Base-by-base conservation (phyloP, 2,329 filamentous ascomycete genomes). In the Aspergillus versicolor region DNA sequence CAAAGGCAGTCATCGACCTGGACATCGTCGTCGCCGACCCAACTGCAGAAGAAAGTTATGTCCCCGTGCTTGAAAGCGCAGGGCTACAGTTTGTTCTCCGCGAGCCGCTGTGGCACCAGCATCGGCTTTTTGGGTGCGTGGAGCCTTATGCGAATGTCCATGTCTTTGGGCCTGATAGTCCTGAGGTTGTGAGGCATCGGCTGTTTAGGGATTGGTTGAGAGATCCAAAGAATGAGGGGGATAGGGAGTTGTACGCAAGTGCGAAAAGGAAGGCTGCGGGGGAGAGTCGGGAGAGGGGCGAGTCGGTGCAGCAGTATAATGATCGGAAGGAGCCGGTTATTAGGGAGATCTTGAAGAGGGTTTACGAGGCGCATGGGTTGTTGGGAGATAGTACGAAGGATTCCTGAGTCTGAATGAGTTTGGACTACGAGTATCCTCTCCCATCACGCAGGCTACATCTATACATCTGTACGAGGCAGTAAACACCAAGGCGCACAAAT, bases 1-100 rank as follows among this genome's bases (percentile, higher is more conserved):
- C 82, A 45, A 84, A 84, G 68, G 71, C 74, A 30, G 68, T 83
- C 46, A 80, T 84, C 46, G 82, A 84, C 63, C 73, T 84, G 27
- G 82, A 84, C 62, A 67, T 84, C 8, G 70, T 77, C 3, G 72
- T 84, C 7, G 47, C 63, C 3, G 70, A 81, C 47, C 57, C 74
- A 22, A 61, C 61, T 11, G 71, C 76, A 40, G 80, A 83, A 61
- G 65, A 60, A 2, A 65, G 67, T 1, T 83, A 82, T 58, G 77
- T 76, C 7, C 63, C 71, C 2, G 66, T 66, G 3, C 76, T 83
- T 4, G 78, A 81, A 62, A 59, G 63, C 0, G 73, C 64, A 0
- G 79, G 79, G 0, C 82, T 82, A 49, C 69, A 73, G 13, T 82
- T 82, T 48, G 67, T 80, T 1, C 13, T 73, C 0, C 75, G 81